Base-by-base conservation (phyloP, 2,329 filamentous ascomycete species). In the Amauroascus niger region DNA sequence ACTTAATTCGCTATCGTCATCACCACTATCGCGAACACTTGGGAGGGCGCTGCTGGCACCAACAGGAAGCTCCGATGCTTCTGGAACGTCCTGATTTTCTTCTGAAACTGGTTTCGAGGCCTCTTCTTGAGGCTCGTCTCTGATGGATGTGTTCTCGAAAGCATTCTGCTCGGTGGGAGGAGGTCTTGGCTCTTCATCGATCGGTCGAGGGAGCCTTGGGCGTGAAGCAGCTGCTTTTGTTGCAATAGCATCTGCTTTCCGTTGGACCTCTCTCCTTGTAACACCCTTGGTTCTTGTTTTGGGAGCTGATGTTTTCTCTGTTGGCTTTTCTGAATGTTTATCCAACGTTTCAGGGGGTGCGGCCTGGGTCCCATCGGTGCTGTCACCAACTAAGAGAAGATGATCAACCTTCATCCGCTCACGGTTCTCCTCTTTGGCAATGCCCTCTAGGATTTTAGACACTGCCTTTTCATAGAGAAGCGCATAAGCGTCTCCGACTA, bases 401-500 rank as follows among this genome's bases (percentile, higher is more conserved):
- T 74, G 69, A 56, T 74, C 71, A 20, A 75, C 65, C 55, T 73
- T 73, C 69, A 75, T 74, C 46, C 71, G 71, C 43, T 74, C 71
- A 44, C 70, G 71, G 49, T 69, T 72, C 53, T 75, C 73, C 53
- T 74, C 73, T 49, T 73, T 72, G 22, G 67, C 69, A 47, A 62
- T 65, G 56, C 70, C 68, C 52, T 72, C 66, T 24, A 71, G 58
- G 18, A 71, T 65, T 40, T 67, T 67, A 46, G 65, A 67, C 57
- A 67, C 61, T 43, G 69, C 71, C 45, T 67, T 58, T 39, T 72
- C 64, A 55, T 71, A 72, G 8, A 72, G 54, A 11, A 82, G 78
- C 1, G 87, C 86, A 68, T 95, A 98, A 47, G 87, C 83, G 69
- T 98, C 93, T 20, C 84, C 86, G 59, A 96, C 86, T n/a, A 97